phyloP scores from a whole-genome alignment of 2,329 filamentous ascomycete species.

The Alternaria angustiovoidea region DNA sequence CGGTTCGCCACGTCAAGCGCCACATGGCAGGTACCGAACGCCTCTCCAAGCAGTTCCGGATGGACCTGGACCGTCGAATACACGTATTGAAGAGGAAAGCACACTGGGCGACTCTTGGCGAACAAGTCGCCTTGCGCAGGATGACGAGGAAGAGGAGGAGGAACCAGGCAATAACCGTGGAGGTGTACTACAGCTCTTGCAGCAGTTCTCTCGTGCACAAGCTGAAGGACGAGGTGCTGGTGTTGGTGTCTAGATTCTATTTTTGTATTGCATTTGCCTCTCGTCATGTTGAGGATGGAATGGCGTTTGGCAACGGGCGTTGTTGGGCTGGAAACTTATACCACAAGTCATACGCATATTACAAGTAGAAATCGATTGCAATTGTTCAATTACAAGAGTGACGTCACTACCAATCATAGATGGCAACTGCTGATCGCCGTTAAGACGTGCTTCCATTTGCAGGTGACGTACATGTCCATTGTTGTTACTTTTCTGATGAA shows the following conservation, averaged over 20 bases:
- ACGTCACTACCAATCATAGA: neutral
- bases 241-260: constrained; percentile 37
- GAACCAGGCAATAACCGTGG: constrained; percentile 54
- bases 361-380: constrained; percentile 1
- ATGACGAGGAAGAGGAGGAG: constrained; percentile 60
- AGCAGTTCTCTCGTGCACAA: constrained; percentile 72
- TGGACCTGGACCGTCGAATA: constrained; percentile 14
- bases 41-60: constrained; percentile 35
- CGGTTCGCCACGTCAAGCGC: constrained; percentile 56
- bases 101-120: constrained; percentile 69
- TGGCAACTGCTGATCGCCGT: neutral
- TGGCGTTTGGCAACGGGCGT: constrained; percentile 2
- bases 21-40: constrained; percentile 56
- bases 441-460: neutral
- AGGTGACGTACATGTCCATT: neutral
- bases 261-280: constrained; percentile 13
- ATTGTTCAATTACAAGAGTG: neutral
- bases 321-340: constrained; percentile 6
- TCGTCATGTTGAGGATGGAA: neutral
- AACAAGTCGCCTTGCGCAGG: constrained; percentile 53
- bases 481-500: neutral
- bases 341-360: constrained; percentile 5
- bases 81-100: constrained; percentile 60
- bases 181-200: constrained; percentile 70
- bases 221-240: constrained; percentile 56